Percentiles rank a stretch among this genome's conserved stretches.
Conservation (phyloP, 805 yeast species). For the Babjeviella inositovora region DNA sequence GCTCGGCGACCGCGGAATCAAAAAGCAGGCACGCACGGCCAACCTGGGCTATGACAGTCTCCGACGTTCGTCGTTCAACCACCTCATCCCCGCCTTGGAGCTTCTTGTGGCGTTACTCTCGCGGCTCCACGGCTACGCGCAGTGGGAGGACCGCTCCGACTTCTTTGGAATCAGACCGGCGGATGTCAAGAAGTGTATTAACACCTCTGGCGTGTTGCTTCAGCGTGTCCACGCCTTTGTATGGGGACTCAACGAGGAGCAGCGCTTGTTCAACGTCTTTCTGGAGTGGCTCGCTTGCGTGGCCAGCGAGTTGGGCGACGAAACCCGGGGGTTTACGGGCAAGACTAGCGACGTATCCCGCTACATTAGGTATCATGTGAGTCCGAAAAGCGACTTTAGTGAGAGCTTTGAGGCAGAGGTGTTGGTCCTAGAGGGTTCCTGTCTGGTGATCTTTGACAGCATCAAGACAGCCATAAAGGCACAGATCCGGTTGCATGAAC, state of each 20-base stretch:
- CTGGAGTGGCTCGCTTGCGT: constrained; percentile 20
- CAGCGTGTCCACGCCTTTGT: constrained; percentile 15
- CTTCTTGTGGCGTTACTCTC: constrained; percentile 28
- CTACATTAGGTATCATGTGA: constrained; percentile 8
- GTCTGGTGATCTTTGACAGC: constrained; percentile 1
- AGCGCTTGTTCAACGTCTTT: constrained; percentile 22
- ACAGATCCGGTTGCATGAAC: too few relatives aligned
- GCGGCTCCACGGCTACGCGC: constrained; percentile 19
- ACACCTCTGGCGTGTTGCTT: constrained; percentile 7
- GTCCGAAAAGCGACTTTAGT: constrained; percentile 5
- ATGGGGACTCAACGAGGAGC: constrained; percentile 26
- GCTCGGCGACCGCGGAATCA: constrained; percentile 50
- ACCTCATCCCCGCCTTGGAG: constrained; percentile 38
- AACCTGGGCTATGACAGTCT: constrained; percentile 30
- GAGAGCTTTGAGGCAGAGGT: background rate
- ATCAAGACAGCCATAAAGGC: background rate
- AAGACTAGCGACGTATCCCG: constrained; percentile 9
- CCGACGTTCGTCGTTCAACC: constrained; percentile 27
- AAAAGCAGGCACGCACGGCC: constrained; percentile 35
- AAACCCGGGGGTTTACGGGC: constrained; percentile 4
- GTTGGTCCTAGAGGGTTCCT: constrained; percentile 6
- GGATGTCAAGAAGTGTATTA: constrained; percentile 2
- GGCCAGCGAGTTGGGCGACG: constrained; percentile 8
- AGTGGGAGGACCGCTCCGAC: constrained; percentile 12
- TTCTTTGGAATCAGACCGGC: background rate